Base-by-base conservation (phyloP, 805 yeast genomes). In the Zygosaccharomyces siamensis region DNA sequence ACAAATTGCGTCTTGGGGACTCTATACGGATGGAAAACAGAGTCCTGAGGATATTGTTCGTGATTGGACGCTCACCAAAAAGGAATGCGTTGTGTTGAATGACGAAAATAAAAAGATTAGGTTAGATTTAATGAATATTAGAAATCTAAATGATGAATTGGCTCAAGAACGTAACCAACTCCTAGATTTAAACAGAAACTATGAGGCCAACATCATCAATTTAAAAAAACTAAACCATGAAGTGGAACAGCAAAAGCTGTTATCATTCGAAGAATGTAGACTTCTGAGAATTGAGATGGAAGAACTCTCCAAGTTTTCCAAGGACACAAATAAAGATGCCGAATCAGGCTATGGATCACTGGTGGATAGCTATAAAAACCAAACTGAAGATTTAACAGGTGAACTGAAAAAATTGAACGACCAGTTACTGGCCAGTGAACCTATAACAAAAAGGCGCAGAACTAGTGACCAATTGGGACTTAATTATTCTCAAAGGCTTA, bases 201-300 rank as follows among this genome's bases (percentile, higher is more conserved):
- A 50, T 43, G 66, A 53, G 41, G 48, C 35, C 31, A 64, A 50
- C 50, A 64, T 59, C 52, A 56, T 47, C 36, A 67, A 66, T 46
- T 43, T 67, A 33, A 59, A 62, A 20, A 68, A 60, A 47, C 47
- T 72, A 5, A 71, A 70, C 43, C 63, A 51, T 65, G 76, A 81
- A 47, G 60, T 78, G 5, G 78, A 79, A 43, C 75, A 77, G 46
- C 83, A 81, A 49, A 73, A 73, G 45, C 58, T 69, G 2, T 66
- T 84, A 38, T 76, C 82, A n/a, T 58, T 69, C 21, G 79, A 78
- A 52, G 90, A 85, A 58, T 74, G 81, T 26, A 78, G 73, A 46
- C 73, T 81, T 49, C 66, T 85, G 46, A 70, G 85, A 50, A 72
- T 72, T 36, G 83, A 81, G 62, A 61, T 84, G 44, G 75, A 80